Conservation (phyloP, 2,329 filamentous ascomycete species). For the Conoideocrella luteorostrata region DNA sequence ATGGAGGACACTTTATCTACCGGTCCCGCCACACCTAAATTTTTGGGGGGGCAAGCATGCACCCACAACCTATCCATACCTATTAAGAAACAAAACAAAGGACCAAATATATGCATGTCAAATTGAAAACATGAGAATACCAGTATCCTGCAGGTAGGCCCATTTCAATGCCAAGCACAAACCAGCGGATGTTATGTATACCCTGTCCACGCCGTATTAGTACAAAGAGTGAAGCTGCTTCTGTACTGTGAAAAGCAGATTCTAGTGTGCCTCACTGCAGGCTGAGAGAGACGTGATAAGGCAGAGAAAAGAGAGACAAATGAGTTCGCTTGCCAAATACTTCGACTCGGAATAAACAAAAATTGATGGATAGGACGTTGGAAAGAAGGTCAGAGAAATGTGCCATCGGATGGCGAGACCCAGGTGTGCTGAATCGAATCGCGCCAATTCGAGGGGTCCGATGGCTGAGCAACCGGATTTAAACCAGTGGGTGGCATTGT, state of each 20-base stretch:
- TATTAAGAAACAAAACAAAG: background rate
- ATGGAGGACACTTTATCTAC: background rate
- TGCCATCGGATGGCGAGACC: too few species aligned
- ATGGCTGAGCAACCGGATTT: too few species aligned
- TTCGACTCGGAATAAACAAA: conserved; percentile 4
- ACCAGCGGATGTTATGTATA: conserved; percentile 17
- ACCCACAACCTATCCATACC: background rate
- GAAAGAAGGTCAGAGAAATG: background rate
- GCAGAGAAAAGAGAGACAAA: background rate
- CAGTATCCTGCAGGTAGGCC: background rate
- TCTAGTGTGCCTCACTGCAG: conserved; percentile 13
- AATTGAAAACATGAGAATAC: conserved; percentile 6
- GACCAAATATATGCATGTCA: background rate
- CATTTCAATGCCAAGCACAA: background rate
- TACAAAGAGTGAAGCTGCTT: conserved; percentile 20
- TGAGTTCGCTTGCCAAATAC: conserved; percentile 15
- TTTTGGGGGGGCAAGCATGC: background rate
- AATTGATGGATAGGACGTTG: background rate
- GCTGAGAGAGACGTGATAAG: background rate
- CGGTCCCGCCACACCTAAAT: background rate
- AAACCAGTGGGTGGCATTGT: too few species aligned
- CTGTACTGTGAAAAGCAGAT: conserved; percentile 8
- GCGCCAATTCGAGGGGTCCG: too few species aligned
- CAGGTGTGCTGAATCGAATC: too few species aligned
- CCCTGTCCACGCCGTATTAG: conserved; percentile 19